These are phyloP conservation scores for Ceratobasidium papillatum DNA, from an alignment of 1,284 basidiomycete species.

Conservation along the genomic window DNA sequence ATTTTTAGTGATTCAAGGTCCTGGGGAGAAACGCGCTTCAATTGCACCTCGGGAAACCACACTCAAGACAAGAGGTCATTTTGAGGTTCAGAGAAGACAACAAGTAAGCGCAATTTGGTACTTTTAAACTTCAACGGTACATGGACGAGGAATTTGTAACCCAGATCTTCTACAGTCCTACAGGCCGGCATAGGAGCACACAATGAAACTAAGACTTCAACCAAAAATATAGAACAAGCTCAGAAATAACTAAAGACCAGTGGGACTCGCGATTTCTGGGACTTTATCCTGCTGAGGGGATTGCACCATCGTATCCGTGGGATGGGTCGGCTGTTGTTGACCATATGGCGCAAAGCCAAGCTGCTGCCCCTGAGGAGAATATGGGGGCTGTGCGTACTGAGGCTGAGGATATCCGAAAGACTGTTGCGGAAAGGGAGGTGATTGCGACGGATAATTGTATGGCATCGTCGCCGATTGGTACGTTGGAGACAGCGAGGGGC, in stretches of 20 bases:
- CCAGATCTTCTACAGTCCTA: neutral
- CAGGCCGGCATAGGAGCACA: neutral
- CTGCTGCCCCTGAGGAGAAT: neutral
- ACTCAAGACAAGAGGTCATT: too few relatives aligned
- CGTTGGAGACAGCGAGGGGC: neutral
- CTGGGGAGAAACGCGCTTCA: too few relatives aligned
- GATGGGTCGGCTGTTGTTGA: neutral
- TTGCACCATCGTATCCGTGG: constrained; percentile 7
- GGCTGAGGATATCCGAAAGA: constrained; percentile 14
- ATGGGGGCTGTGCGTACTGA: neutral
- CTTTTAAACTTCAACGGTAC: too few relatives aligned
- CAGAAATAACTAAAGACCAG: neutral
- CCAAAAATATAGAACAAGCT: neutral
- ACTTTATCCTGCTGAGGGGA: neutral
- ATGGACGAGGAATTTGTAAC: too few relatives aligned
- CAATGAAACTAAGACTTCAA: neutral
- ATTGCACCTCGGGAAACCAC: too few relatives aligned
- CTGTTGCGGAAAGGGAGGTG: neutral
- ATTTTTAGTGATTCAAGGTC: too few relatives aligned
- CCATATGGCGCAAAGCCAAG: neutral
- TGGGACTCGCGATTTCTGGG: neutral
- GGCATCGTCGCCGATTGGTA: neutral
- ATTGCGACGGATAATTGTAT: neutral
- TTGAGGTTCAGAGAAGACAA: too few relatives aligned
- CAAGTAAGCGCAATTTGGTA: too few relatives aligned